Evolutionary conservation across 2,329 filamentous ascomycete genomes (phyloP).

Genomic region (Dactylonectria estremocensis): DNA sequence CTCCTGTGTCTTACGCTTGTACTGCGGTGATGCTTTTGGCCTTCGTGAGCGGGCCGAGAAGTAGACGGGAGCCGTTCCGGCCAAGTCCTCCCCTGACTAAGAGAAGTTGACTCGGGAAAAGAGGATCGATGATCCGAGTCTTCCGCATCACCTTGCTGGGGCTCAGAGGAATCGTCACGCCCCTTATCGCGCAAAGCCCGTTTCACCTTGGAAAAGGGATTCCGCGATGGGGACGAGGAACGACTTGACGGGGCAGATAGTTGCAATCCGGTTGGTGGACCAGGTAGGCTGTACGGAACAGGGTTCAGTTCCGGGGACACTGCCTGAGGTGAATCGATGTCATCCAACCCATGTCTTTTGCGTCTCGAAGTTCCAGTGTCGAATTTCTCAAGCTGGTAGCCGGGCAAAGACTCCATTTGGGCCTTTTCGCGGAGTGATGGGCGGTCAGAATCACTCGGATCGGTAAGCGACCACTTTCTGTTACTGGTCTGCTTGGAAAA

Average conservation of each 20-base stretch:
- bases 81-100: slow-evolving; percentile 54
- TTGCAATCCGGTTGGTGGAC: slow-evolving; percentile 74
- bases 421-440: slow-evolving; percentile 44
- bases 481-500: slow-evolving; percentile 51
- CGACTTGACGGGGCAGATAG: slow-evolving; percentile 76
- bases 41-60: slow-evolving; percentile 60
- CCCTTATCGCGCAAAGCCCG: slow-evolving; percentile 70
- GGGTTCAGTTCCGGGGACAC: slow-evolving; percentile 68
- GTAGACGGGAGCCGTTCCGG: slow-evolving; percentile 45
- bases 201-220: slow-evolving; percentile 70
- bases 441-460: slow-evolving; percentile 59
- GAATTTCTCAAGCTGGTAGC: slow-evolving; percentile 53
- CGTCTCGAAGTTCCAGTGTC: slow-evolving; percentile 66
- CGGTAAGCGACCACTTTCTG: slow-evolving; percentile 56
- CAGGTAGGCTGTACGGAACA: slow-evolving; percentile 63
- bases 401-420: slow-evolving; percentile 41
- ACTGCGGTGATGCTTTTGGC: slow-evolving; percentile 64
- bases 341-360: slow-evolving; percentile 58
- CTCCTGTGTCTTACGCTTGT: slow-evolving; percentile 63
- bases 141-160: slow-evolving; percentile 52
- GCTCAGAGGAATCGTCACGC: slow-evolving; percentile 59
- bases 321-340: slow-evolving; percentile 62
- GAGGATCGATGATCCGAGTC: slow-evolving; percentile 48
- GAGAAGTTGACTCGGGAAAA: slow-evolving; percentile 46
- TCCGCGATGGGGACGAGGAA: slow-evolving; percentile 74